Evolutionary conservation across 805 yeast genomes (phyloP), one percentile per base, ranked within the genome.

Genomic region (Candida yuanshanica): DNA sequence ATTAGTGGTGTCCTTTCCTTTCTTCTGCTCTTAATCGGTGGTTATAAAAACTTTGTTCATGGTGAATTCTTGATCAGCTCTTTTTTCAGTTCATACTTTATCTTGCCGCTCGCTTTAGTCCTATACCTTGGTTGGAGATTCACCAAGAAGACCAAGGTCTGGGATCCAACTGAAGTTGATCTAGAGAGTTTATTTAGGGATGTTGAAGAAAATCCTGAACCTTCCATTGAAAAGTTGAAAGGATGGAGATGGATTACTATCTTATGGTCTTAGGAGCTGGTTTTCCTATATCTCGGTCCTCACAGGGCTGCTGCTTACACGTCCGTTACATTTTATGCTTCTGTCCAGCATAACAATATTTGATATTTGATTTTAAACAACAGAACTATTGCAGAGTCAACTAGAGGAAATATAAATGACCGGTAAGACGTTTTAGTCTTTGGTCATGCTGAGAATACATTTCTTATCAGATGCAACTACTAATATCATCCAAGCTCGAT

Each of bases 121-220:
- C 45, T 65, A 29, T 61, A 46, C 38, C 32, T 52, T 16, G 53
- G 50, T 44, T 65, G 67, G 66, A 63, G 62, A 29, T 16, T 63
- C 20, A 45, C 50, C 46, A 62, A 59, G 44, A 49, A 38, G 35
- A 60, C 66, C 2, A 60, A 50, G 44, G 49, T 61, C 36, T 50
- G 64, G 43, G 56, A 52, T 36, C 58, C 72, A 1, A 39, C 46
- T 16, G 66, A 73, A 44, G 69, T 65, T 33, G 76, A 73, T 54
- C 60, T 74, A 18, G 50, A 38, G 21, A 25, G 55, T 4, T 47
- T 60, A 31, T 60, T 60, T 39, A 41, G 40, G 37, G 64, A 60
- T 41, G 56, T 53, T 21, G 48, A 40, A 22, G 55, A 50, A n/a
- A 48, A 54, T 35, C 63, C 63, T 11, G 63, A 59, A 36, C 54